Evolutionary conservation across 345 rosid genomes (phyloP).

Genomic region (Dovyalis caffra): DNA sequence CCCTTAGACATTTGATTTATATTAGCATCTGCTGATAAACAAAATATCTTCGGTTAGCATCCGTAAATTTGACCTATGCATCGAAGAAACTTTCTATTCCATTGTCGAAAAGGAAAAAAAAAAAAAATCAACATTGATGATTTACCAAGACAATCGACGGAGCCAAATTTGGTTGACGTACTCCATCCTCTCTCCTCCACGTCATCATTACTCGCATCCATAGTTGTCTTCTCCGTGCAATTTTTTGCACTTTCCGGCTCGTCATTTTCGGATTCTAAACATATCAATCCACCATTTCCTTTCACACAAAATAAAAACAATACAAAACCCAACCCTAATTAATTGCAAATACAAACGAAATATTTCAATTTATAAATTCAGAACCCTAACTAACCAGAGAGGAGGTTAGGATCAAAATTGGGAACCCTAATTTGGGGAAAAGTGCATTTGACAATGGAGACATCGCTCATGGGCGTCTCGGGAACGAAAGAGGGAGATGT

Average conservation of each 20-base stretch:
- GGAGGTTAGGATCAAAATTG: neutral
- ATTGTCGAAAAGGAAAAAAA: too few relatives aligned
- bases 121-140: slow-evolving; percentile 5
- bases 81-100: neutral
- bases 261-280: slow-evolving; percentile 62
- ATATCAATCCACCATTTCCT: slow-evolving; percentile 51
- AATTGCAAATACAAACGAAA: neutral
- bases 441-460: slow-evolving; percentile 43
- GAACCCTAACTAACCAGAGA: neutral
- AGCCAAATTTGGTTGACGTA: slow-evolving; percentile 16
- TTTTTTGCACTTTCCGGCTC: slow-evolving; percentile 44
- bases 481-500: slow-evolving; percentile 51
- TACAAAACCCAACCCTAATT: neutral
- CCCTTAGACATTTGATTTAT: slow-evolving; percentile 32
- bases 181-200: slow-evolving; percentile 24
- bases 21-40: slow-evolving; percentile 37
- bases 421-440: slow-evolving; percentile 28
- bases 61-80: slow-evolving; percentile 7
- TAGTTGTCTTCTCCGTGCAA: slow-evolving; percentile 28
- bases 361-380: neutral
- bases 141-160: slow-evolving; percentile 30
- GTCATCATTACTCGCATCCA: slow-evolving; percentile 21
- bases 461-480: slow-evolving; percentile 64
- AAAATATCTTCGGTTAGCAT: slow-evolving; percentile 13
- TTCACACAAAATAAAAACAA: slow-evolving; percentile 9